A percentile compares a stretch with the other conserved stretches of the same genome.
These are phyloP conservation scores for Sporothrix euskadiensis DNA, from an alignment of 2,329 filamentous ascomycete species.

Conservation along the genomic window DNA sequence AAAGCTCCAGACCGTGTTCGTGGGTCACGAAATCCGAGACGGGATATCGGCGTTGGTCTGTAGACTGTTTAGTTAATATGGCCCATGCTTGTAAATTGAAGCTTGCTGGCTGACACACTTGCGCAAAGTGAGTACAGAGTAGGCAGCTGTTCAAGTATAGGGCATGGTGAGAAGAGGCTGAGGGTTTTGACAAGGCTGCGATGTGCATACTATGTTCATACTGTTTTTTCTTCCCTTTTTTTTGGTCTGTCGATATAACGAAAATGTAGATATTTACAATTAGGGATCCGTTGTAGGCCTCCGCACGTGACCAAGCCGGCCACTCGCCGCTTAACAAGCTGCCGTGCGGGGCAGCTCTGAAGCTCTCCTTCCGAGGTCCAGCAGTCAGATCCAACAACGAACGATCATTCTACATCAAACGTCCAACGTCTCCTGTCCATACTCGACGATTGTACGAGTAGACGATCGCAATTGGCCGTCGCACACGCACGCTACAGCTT, in stretches of 20 bases:
- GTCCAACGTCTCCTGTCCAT: background rate
- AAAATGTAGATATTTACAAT: background rate
- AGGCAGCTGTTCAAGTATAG: too few species aligned
- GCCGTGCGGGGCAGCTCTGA: background rate
- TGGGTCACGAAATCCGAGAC: background rate
- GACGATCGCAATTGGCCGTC: background rate
- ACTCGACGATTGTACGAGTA: background rate
- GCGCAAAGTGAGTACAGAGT: background rate
- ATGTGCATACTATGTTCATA: too few species aligned
- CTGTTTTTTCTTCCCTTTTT: background rate
- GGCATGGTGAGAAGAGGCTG: background rate
- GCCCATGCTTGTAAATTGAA: too few species aligned
- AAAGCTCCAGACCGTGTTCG: background rate
- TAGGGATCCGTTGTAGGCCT: background rate
- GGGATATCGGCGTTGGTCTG: background rate
- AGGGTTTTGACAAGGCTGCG: background rate
- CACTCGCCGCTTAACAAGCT: background rate
- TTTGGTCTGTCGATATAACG: background rate
- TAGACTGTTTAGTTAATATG: background rate
- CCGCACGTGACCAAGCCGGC: background rate
- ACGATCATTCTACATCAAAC: background rate
- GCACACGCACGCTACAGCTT: too few species aligned
- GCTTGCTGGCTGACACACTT: too few species aligned
- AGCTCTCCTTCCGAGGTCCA: background rate
- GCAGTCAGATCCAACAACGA: background rate